A percentile compares a stretch with the other conserved stretches of the same genome.
Evolutionary conservation across 371 early-diverging fungal species (phyloP).

Genomic region (Syncephalastrum racemosum): DNA sequence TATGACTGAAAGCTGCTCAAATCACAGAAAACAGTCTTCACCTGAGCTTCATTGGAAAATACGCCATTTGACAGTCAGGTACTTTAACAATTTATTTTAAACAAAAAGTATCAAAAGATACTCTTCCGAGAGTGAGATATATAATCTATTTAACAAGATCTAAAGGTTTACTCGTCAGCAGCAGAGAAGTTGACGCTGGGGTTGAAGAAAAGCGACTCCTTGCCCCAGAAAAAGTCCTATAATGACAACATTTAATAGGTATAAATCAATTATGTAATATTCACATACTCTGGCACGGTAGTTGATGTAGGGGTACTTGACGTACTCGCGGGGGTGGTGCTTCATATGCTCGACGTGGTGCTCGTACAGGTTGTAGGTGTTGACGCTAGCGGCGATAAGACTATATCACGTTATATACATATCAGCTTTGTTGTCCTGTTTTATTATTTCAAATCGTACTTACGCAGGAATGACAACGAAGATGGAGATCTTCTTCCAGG

Average conservation of each 20-base stretch:
- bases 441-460: slow-evolving; percentile 5
- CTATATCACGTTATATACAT: slow-evolving; percentile 14
- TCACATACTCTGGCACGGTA: slow-evolving; percentile 31
- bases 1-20: no score
- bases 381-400: slow-evolving; percentile 41
- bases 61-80: no score
- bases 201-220: slow-evolving; percentile 52
- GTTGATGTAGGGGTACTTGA: slow-evolving; percentile 50
- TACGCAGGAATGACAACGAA: slow-evolving; percentile 52
- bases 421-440: neutral
- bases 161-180: slow-evolving; percentile 17
- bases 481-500: slow-evolving; percentile 54
- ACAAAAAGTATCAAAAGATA: no score
- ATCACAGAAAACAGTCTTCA: no score
- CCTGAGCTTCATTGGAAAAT: no score
- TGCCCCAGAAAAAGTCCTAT: slow-evolving; percentile 51
- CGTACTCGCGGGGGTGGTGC: slow-evolving; percentile 44
- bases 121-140: no score
- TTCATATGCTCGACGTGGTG: slow-evolving; percentile 40
- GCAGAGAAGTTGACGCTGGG: slow-evolving; percentile 49
- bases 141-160: slow-evolving; percentile 5
- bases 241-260: no score
- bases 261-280: neutral
- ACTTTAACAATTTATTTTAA: no score
- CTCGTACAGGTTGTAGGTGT: slow-evolving; percentile 44